Conservation (phyloP, 2,329 filamentous ascomycete genomes). For the Fusarium veterinarium region DNA sequence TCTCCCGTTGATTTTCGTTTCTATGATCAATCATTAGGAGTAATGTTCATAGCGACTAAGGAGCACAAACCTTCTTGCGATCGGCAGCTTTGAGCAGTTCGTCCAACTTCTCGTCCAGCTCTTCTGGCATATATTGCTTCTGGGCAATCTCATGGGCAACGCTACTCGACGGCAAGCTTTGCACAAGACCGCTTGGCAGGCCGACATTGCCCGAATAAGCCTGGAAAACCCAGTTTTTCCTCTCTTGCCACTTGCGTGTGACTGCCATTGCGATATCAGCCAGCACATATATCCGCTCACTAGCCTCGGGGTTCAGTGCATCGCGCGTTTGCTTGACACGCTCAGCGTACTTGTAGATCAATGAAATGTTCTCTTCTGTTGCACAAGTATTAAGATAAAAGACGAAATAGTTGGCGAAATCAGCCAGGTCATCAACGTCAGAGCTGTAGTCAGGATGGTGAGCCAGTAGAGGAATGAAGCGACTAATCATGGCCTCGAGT, state of each 20-base stretch:
- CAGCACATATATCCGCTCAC: constrained; percentile 83
- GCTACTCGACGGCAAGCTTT: constrained; percentile 78
- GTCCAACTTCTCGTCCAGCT: constrained; percentile 80
- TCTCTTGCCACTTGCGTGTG: constrained; percentile 87
- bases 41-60: neutral
- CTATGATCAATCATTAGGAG: constrained; percentile 52
- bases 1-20: constrained; percentile 69
- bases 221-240: constrained; percentile 86
- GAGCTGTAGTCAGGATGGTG: constrained; percentile 91
- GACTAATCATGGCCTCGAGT: constrained; percentile 84
- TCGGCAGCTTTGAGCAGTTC: constrained; percentile 73
- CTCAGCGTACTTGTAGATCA: constrained; percentile 93
- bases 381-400: constrained; percentile 89
- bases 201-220: constrained; percentile 84
- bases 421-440: constrained; percentile 74
- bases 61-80: constrained; percentile 71
- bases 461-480: constrained; percentile 87
- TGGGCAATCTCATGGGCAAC: constrained; percentile 87
- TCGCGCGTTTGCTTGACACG: constrained; percentile 91
- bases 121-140: constrained; percentile 84
- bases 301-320: constrained; percentile 73
- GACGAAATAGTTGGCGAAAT: constrained; percentile 88
- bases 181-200: constrained; percentile 83
- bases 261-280: constrained; percentile 87
- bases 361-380: constrained; percentile 85